These are phyloP conservation scores for Oryza rufipogon DNA, from an alignment of 176 grass and related monocot species.

Conservation along the genomic window DNA sequence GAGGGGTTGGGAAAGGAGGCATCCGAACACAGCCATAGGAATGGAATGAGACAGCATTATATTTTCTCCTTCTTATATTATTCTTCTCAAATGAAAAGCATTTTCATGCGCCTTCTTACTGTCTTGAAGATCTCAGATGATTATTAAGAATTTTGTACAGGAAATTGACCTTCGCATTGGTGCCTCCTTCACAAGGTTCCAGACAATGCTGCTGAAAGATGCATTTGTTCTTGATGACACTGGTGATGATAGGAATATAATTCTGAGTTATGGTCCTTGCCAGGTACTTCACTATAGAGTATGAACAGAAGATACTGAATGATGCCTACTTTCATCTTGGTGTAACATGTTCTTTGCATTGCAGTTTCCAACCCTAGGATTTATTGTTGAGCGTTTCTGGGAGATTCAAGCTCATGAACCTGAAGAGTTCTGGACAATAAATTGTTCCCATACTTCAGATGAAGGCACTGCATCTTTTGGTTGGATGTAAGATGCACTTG, in stretches of 20 bases:
- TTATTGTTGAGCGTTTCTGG: constrained; percentile 97
- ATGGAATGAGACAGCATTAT: constrained; percentile 12
- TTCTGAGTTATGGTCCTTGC: constrained; percentile 96
- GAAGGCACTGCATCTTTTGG: constrained; percentile 81
- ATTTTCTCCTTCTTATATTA: constrained; percentile 25
- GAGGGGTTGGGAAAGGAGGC: too few relatives aligned
- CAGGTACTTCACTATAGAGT: constrained; percentile 57
- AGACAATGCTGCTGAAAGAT: constrained; percentile 93
- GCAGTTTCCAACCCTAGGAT: constrained; percentile 97
- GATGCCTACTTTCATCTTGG: constrained; percentile 19
- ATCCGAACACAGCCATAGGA: not conserved
- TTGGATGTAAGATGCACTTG: constrained; percentile 76
- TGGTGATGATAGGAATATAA: constrained; percentile 76
- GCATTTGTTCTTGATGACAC: constrained; percentile 82
- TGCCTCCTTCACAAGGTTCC: constrained; percentile 98
- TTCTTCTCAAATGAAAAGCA: constrained; percentile 33
- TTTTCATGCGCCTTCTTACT: constrained; percentile 32
- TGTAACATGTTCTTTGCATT: constrained; percentile 41
- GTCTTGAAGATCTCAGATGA: constrained; percentile 26
- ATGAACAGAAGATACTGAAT: constrained; percentile 20
- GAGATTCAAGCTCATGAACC: constrained; percentile 94
- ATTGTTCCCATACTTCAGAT: constrained; percentile 93
- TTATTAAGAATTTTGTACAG: constrained; percentile 50
- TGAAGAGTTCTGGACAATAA: constrained; percentile 98
- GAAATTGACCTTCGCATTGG: constrained; percentile 96